Evolutionary conservation across 768 basidiomycete species (phyloP).

Genomic region (Melanogaster broomeanus): DNA sequence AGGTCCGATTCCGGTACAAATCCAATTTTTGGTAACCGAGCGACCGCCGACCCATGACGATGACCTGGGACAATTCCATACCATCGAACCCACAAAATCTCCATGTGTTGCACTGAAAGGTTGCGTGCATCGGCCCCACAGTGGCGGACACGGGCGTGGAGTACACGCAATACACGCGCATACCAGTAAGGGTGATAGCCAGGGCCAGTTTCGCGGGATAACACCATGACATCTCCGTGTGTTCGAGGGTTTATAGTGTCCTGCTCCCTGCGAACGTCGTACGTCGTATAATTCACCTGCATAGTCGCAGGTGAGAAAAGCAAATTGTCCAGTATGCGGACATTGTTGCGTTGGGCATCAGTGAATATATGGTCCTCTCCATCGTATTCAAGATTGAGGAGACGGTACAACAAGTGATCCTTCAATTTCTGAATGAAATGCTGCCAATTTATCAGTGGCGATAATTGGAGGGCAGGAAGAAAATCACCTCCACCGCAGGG

Average conservation of each 20-base stretch:
- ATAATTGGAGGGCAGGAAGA: neutral
- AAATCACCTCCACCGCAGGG: constrained; percentile 9
- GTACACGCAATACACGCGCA: constrained; percentile 29
- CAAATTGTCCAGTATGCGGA: constrained; percentile 13
- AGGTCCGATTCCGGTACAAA: constrained; percentile 23
- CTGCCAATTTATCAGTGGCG: neutral
- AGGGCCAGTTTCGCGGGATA: constrained; percentile 5
- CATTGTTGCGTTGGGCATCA: constrained; percentile 2
- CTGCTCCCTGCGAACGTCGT: constrained; percentile 25
- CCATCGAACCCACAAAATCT: constrained; percentile 40
- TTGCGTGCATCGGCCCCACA: neutral
- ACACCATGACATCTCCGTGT: constrained; percentile 24
- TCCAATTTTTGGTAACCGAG: constrained; percentile 18
- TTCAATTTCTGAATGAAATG: constrained; percentile 12
- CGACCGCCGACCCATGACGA: neutral
- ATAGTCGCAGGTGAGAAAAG: constrained; percentile 24
- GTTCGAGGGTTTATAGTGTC: constrained; percentile 18
- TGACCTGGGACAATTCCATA: constrained; percentile 14
- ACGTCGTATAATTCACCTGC: constrained; percentile 35
- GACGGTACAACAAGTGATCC: constrained; percentile 13
- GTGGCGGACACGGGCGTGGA: constrained; percentile 25
- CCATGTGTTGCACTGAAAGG: constrained; percentile 10
- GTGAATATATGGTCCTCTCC: constrained; percentile 7
- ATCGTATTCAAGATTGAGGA: constrained; percentile 5
- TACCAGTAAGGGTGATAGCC: constrained; percentile 35